A percentile compares a stretch with the other conserved stretches of the same genome.
Evolutionary conservation across 257 asterid species (phyloP).

Genomic region (Pogostemon cablin): DNA sequence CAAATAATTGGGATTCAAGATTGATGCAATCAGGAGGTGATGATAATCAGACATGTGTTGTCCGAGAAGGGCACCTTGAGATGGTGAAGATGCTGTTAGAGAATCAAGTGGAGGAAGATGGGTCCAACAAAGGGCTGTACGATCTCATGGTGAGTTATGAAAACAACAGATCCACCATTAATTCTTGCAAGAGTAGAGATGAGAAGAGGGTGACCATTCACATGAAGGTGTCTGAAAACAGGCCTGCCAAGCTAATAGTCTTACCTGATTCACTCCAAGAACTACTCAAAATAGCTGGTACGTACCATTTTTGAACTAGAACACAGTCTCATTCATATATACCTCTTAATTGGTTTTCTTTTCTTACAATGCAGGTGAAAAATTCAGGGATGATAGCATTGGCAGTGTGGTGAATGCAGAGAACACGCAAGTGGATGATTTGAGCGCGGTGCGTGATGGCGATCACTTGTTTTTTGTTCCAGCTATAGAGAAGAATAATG

Average conservation of each 20-base stretch:
- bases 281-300: slow-evolving; percentile 72
- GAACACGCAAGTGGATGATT: slow-evolving; percentile 75
- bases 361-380: slow-evolving; percentile 57
- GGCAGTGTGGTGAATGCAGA: slow-evolving; percentile 55
- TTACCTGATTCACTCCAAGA: slow-evolving; percentile 68
- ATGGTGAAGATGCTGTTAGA: slow-evolving; percentile 45
- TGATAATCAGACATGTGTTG: slow-evolving; percentile 32
- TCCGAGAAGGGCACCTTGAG: slow-evolving; percentile 42
- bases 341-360: background rate
- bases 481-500: background rate
- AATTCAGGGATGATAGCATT: slow-evolving; percentile 46
- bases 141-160: slow-evolving; percentile 36
- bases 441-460: slow-evolving; percentile 74
- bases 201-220: slow-evolving; percentile 75
- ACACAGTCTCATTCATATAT: too few relatives aligned
- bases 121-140: slow-evolving; percentile 36
- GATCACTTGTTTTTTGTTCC: slow-evolving; percentile 69
- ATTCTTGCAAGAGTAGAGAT: slow-evolving; percentile 20
- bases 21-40: slow-evolving; percentile 1
- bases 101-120: slow-evolving; percentile 27
- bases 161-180: slow-evolving; percentile 20
- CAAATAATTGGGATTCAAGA: slow-evolving; percentile 31
- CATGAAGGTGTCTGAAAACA: slow-evolving; percentile 34
- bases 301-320: background rate
- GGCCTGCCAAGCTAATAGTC: slow-evolving; percentile 47